Evolutionary conservation across 2,329 filamentous ascomycete species (phyloP), one percentile per base, ranked within the genome.

Genomic region (Claviceps africana): DNA sequence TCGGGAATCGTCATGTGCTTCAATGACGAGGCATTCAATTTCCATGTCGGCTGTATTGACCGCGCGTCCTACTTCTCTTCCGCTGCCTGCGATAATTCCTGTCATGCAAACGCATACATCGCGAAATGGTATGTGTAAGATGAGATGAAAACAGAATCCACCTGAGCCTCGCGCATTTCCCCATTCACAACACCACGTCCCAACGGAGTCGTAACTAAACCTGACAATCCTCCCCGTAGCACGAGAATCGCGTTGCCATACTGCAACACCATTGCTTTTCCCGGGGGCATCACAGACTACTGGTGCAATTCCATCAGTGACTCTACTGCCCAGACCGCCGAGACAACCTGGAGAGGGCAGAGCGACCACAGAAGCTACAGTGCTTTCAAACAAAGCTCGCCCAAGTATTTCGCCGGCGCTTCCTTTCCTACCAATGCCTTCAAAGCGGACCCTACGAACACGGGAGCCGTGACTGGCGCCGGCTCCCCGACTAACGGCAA

Each of bases 241-340:
- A 71, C 71, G 28, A 61, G 62, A 13, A 55, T 58, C 0, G 54
- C 48, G 2, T 56, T 56, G 2, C 69, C 67, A 0, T 75, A 64
- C 56, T 77, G 74, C 62, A 72, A 71, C 52, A 76, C 72, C 3
- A 62, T 73, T 30, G 65, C 65, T 1, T 74, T 73, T 57, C 59
- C 64, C 3, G 64, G 62, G 19, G 65, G 66, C 17, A 64, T 75
- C 47, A 61, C 61, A 25, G 73, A 75, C 56, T 76, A 68, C 56
- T 73, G 66, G 60, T 77, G 74, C 60, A 65, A 65, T 53, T 60
- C 61, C 10, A 51, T 61, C 22, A 59, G 56, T 48, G 59, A 65
- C 44, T 66, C 65, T 3, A 66, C 62, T 4, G 56, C 62, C 4
- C 66, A 71, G 48, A 56, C 60, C 30, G 65, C 70, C 2, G 59